Conservation (phyloP, 2,329 filamentous ascomycete species). For the Hypocreales sp. region DNA sequence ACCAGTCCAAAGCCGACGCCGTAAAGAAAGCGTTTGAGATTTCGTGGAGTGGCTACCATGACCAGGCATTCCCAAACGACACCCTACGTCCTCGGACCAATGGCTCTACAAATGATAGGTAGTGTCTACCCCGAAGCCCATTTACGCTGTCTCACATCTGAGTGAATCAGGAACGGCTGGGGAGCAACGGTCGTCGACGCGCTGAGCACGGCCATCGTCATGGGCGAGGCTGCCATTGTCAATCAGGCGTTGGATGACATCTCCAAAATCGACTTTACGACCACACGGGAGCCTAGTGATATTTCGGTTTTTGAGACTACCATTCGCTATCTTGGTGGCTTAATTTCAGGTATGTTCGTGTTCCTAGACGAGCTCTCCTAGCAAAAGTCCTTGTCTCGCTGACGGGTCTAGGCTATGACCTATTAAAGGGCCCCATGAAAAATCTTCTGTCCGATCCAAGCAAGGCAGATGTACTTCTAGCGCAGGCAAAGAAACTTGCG, state of each 20-base stretch:
- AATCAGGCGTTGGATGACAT: conserved; percentile 57
- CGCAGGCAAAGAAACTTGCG: conserved; percentile 53
- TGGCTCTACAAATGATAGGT: conserved; percentile 53
- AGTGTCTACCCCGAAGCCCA: too few relatives aligned
- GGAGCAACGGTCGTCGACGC: conserved; percentile 72
- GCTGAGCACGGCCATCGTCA: conserved; percentile 63
- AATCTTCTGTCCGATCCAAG: conserved; percentile 25
- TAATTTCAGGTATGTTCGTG: conserved; percentile 49
- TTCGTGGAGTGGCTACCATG: conserved; percentile 59
- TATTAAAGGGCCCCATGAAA: conserved; percentile 52
- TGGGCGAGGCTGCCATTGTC: conserved; percentile 54
- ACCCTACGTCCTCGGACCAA: conserved; percentile 57
- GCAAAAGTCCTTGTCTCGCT: conserved; percentile 1
- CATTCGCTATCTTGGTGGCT: conserved; percentile 71
- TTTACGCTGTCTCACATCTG: too few relatives aligned
- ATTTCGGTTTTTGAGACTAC: conserved; percentile 83
- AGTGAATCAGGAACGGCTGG: too few relatives aligned
- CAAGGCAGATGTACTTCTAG: conserved; percentile 43
- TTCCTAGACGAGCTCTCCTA: too few relatives aligned
- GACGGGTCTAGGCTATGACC: conserved; percentile 42
- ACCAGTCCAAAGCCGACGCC: conserved; percentile 40
- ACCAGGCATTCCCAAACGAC: conserved; percentile 64
- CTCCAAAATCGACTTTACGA: conserved; percentile 53
- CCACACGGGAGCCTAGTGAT: conserved; percentile 26
- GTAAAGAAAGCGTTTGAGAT: conserved; percentile 54